Base-by-base conservation (phyloP, 305 asterid species). In the Euphrasia arctica region DNA sequence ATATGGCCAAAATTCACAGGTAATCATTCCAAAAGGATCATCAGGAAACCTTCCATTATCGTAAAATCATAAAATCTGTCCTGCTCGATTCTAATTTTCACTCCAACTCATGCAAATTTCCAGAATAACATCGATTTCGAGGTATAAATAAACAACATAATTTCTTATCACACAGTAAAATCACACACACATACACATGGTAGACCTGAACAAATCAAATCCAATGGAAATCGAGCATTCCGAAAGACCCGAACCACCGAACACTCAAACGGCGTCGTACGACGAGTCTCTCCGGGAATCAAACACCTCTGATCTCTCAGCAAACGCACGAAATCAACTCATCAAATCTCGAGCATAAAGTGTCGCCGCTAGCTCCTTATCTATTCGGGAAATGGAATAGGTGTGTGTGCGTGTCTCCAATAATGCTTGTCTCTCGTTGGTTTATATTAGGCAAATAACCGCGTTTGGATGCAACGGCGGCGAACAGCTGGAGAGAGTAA, bases 261-360 rank as follows among this genome's bases (percentile, higher is more conserved):
- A 2, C 47, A 60, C 68, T 34, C 48, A 28, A 72, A 65, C 62
- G 39, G 60, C 59, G 36, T 22, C 65, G 48, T 10, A 25, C 48
- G 13, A 22, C 36, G n/a, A 49, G 34, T 28, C 48, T 45, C 58
- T 63, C 77, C 60, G 14, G 65, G 31, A 57, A 60, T 55, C 49
- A 57, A 45, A 28, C 66, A 54, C 22, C 63, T n/a, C 36, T 43
- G 82, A 78, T 78, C 82, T 74, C 58, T 39, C 72, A 42, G 70
- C 49, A 48, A 56, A 15, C 66, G 58, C 61, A 45, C 63, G 67
- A 39, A 57, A 58, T 58, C 59, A 65, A 27, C 42, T 56, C 74
- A 60, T 2, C 45, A 10, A 41, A 72, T 69, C 65, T 41, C 70
- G 73, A 14, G 68, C 68, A 13, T 43, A 60, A 12, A 61, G 29